Evolutionary conservation across 495 filamentous ascomycete species (phyloP), one percentile per base, ranked within the genome.

Genomic region (Penicillium paxilli): DNA sequence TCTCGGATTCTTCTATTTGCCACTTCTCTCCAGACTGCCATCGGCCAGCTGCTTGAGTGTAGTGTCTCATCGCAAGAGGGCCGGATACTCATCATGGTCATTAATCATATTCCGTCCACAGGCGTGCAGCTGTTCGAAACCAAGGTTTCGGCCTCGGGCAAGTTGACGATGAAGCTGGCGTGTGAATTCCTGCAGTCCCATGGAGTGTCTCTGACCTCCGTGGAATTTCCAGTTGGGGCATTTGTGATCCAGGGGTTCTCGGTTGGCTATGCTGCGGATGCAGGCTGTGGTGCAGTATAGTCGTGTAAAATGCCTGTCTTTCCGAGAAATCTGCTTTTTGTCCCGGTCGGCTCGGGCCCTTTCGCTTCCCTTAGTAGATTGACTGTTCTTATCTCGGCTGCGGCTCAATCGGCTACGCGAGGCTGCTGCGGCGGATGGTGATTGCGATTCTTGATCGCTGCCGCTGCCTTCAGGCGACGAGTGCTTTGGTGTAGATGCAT

Each of bases 31-130:
- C 26, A 28, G 11, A n/a, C n/a, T n/a, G n/a, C n/a, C n/a, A n/a
- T n/a, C n/a, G n/a, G n/a, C n/a, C n/a, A n/a, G n/a, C n/a, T 83
- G 30, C 71, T 90, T 21, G 85, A 89, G n/a, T n/a, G n/a, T 51
- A 83, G 87, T n/a, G 82, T 87, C 19, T 80, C 83, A 7, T 80
- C 78, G 1, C 78, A 83, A 51, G 85, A 89, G 64, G 87, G 85
- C 10, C 76, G 83, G 12, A 75, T 89, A 32, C 28, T 32, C 6
- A 32, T 32, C 6, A 32, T 32, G 6, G 14, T 12, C 28, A 12
- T 72, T 88, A 4, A 85, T 89, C 56, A 89, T 89, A 84, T 89
- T 70, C 48, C 53, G 57, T 46, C 64, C 57, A 58, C 58, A 41
- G 41, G 67, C 24, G 26, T 70, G 57, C 14, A 70, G 47, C 20